A percentile compares a stretch with the other conserved stretches of the same genome.
Evolutionary conservation across 1,139 yeast genomes (phyloP).

Genomic region (Zygosaccharomyces pseudobailii): DNA sequence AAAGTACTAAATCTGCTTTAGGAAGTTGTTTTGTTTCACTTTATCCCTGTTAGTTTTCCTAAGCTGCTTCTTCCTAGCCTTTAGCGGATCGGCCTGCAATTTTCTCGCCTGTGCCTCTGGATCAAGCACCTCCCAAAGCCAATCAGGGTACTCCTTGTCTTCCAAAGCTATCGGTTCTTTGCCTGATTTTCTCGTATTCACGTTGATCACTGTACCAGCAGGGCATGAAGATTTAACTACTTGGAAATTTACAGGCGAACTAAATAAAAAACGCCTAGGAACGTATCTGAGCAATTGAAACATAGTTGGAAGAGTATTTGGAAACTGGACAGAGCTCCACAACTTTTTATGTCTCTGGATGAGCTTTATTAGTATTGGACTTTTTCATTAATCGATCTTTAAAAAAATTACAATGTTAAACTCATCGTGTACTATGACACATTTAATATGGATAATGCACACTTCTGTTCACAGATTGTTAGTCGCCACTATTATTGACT

Average conservation of each 20-base stretch:
- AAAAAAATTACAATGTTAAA: background rate
- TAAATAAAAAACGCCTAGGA: conserved; percentile 12
- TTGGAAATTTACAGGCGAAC: conserved; percentile 5
- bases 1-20: conserved; percentile 31
- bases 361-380: background rate
- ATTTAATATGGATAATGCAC: background rate
- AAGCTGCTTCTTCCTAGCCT: conserved; percentile 63
- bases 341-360: too few relatives aligned
- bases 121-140: conserved; percentile 92
- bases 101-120: conserved; percentile 34
- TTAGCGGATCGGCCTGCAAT: conserved; percentile 57
- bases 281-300: background rate
- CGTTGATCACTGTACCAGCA: conserved; percentile 78
- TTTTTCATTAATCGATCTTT: background rate
- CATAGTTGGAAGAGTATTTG: too few relatives aligned
- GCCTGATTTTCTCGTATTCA: conserved; percentile 73
- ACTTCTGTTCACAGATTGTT: background rate
- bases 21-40: conserved; percentile 77
- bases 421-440: too few relatives aligned
- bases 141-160: conserved; percentile 85
- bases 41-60: conserved; percentile 61
- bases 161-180: conserved; percentile 87
- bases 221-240: conserved; percentile 40
- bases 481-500: conserved; percentile 6
- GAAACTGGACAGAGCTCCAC: too few relatives aligned